phyloP scores from a whole-genome alignment of 139 green algal species.

The Tetradesmus obliquus region DNA sequence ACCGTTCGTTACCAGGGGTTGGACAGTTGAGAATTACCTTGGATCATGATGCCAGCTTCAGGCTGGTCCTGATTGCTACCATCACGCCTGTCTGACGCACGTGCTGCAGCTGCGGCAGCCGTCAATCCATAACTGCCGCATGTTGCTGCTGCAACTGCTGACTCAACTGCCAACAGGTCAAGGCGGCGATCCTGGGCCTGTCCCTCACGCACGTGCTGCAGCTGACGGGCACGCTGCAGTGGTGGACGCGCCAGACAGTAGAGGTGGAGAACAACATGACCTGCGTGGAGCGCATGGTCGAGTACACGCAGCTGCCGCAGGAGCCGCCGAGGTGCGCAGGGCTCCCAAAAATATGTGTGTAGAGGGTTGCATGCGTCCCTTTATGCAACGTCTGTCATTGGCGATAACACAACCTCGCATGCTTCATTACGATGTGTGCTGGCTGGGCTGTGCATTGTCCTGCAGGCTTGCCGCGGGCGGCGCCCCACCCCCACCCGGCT shows the following conservation, averaged over 20 bases:
- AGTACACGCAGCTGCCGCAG: slow-evolving; percentile 79
- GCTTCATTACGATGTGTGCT: no score
- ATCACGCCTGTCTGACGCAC: not conserved
- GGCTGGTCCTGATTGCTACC: not conserved
- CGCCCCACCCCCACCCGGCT: slow-evolving; percentile 58
- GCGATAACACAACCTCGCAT: no score
- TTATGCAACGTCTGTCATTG: not conserved
- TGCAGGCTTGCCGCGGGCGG: slow-evolving; percentile 48
- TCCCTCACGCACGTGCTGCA: slow-evolving; percentile 82
- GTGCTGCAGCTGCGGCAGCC: not conserved
- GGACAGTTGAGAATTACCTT: no score
- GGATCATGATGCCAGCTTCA: not conserved
- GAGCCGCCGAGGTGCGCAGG: slow-evolving; percentile 64
- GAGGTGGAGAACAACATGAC: slow-evolving; percentile 92
- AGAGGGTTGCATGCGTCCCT: not conserved
- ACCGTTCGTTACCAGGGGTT: no score
- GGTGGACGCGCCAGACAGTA: slow-evolving; percentile 73
- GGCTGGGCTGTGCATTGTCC: not conserved
- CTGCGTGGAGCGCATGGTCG: slow-evolving; percentile 84
- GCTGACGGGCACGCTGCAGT: slow-evolving; percentile 80
- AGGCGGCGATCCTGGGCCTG: slow-evolving; percentile 67
- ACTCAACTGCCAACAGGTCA: not conserved
- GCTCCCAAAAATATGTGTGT: not conserved
- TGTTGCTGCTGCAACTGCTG: no score
- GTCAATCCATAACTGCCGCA: no score